Base-by-base conservation (phyloP, 495 filamentous ascomycete genomes). In the Xylaria sp. region DNA sequence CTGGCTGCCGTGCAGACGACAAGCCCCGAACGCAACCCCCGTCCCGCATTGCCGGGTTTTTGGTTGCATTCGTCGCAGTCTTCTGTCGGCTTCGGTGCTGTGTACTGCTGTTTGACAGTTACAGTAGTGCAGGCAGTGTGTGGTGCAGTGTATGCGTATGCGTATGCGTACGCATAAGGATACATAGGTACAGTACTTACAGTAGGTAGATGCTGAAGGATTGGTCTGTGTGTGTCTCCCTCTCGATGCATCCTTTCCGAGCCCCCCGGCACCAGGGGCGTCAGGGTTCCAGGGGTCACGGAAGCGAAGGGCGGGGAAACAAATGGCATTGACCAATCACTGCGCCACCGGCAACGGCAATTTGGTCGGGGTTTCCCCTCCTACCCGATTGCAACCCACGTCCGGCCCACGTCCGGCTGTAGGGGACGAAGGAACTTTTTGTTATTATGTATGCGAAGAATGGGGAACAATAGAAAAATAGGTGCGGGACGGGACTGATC, bases 11-110 rank as follows among this genome's bases (percentile, higher is more conserved):
- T 7, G 5, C 2, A n/a, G n/a, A n/a, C n/a, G n/a, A n/a, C 43
- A 2, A 40, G 33, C 11, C 19, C 31, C 31, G 62, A 37, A 50
- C 19, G 33, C 48, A 55, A 67, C 48, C 19, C 14, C 55, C n/a
- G 59, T 70, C 8, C 67, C 68, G 44, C 33, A n/a, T 55, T 19
- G 41, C 37, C 55, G 68, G 68, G 58, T 55, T 29, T 57, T 53
- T 15, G 44, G 59, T 70, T 53, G 58, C 68, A 70, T 70, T 41
- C 33, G 59, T 70, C 43, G 58, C 68, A 70, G 63, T 41, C 33
- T 53, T 31, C 41, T 29, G 5, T 48, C 37, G n/a, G n/a, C n/a
- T n/a, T n/a, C n/a, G n/a, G n/a, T n/a, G n/a, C n/a, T n/a, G n/a
- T n/a, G n/a, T n/a, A n/a, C n/a, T n/a, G n/a, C n/a, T n/a, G n/a